Base-by-base conservation (phyloP, 345 rosid species). In the Schrenkiella parvula region DNA sequence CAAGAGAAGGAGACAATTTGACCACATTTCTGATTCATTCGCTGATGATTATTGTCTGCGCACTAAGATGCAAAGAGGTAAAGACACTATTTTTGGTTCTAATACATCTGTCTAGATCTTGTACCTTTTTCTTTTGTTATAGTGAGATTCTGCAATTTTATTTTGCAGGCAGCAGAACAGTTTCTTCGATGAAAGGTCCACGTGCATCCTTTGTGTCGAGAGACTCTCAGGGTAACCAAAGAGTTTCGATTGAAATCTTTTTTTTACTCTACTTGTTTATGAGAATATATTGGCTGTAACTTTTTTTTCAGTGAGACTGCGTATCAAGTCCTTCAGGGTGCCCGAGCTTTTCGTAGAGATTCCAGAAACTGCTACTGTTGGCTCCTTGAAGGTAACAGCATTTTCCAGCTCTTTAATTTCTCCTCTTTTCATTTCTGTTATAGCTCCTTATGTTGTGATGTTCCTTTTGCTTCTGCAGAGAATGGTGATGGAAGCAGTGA, bases 401-500 rank as follows among this genome's bases (percentile, higher is more conserved):
- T 12, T 50, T 23, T 18, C 15, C 18, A 38, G 31, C 31, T 31
- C 60, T 46, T 10, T 23, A 4, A 0, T 47, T 56, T 2, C 4
- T 19, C 13, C 6, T 32, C 3, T 21, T 31, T 39, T 1, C 8
- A 2, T 18, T 19, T 11, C 4, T 66, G 1, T 29, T 55, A 34
- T 9, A n/a, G 64, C 28, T 64, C 38, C 1, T 31, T 18, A 35
- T 13, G 37, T 22, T 58, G 42, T 50, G 23, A 8, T 21, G 44
- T 7, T 58, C 61, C 54, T 31, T 35, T 66, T 53, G 62, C 53
- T 69, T 72, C 62, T 77, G 28, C 80, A 93, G 98, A 85, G 92
- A 81, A 82, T 87, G 70, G 98, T 91, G 64, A 77, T 89, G 97
- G 98, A 93, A 71, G 98, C 97, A 70, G 85, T 93, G 79, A 87